phyloP scores from a whole-genome alignment of 208 protist species.

The Phytomonas sp. region DNA sequence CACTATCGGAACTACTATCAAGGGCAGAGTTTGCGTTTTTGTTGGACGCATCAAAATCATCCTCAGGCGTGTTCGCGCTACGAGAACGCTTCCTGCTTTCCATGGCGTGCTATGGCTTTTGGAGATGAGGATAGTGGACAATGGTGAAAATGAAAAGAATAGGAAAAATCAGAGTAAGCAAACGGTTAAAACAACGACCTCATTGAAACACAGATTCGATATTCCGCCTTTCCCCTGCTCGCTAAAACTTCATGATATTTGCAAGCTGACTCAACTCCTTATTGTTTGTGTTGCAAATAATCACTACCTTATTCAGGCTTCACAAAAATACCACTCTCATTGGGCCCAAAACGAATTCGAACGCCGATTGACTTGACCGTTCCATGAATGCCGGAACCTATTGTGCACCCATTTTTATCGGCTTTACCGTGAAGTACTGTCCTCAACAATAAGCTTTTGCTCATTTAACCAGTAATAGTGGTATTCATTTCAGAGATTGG shows the following conservation, averaged over 20 bases:
- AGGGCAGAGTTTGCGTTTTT: background rate
- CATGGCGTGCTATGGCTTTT: background rate
- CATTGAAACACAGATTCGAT: background rate
- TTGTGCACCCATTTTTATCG: slow-evolving; percentile 95
- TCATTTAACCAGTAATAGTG: slow-evolving; percentile 69
- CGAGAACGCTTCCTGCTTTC: background rate
- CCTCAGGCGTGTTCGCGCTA: background rate
- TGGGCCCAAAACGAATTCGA: slow-evolving; percentile 21
- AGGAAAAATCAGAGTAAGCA: slow-evolving; percentile 8
- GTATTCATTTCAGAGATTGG: slow-evolving; percentile 93
- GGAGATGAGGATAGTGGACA: slow-evolving; percentile 9
- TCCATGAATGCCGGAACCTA: slow-evolving; percentile 37
- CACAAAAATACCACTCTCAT: slow-evolving; percentile 21
- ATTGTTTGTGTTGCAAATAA: background rate
- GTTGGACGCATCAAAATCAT: background rate
- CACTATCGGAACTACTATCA: background rate
- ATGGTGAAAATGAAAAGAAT: slow-evolving; percentile 14
- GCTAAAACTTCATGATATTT: background rate
- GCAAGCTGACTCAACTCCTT: background rate
- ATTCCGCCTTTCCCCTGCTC: background rate
- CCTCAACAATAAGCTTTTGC: slow-evolving; percentile 71
- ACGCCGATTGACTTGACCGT: slow-evolving; percentile 26
- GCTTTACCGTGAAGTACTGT: slow-evolving; percentile 87
- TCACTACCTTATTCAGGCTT: slow-evolving; percentile 25
- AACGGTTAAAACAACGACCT: no score